These are phyloP conservation scores for Pyrenula massariospora DNA, from an alignment of 495 filamentous ascomycete species.

Conservation along the genomic window DNA sequence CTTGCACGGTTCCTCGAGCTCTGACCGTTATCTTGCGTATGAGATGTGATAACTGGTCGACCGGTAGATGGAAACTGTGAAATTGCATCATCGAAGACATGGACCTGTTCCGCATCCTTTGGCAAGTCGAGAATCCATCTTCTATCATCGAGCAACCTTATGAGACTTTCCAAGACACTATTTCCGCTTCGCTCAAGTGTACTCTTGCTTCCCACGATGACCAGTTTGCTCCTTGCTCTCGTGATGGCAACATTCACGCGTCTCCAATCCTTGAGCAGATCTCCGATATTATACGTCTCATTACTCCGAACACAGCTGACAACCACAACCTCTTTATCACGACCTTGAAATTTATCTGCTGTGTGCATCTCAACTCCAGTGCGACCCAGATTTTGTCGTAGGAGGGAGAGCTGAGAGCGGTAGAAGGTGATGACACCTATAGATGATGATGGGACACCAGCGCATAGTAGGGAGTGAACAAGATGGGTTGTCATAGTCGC, in stretches of 20 bases:
- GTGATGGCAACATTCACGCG: slow-evolving; percentile 94
- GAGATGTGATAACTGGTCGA: not conserved
- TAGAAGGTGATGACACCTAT: slow-evolving; percentile 99
- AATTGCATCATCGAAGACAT: slow-evolving; percentile 44
- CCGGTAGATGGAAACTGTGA: not conserved
- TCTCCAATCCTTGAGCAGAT: slow-evolving; percentile 83
- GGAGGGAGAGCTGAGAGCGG: slow-evolving; percentile 69
- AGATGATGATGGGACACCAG: slow-evolving; percentile 59
- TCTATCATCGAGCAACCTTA: slow-evolving; percentile 60
- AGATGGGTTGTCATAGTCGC: slow-evolving; percentile 63
- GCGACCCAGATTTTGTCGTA: slow-evolving; percentile 42
- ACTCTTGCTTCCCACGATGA: slow-evolving; percentile 69
- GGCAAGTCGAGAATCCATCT: slow-evolving; percentile 69
- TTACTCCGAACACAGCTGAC: slow-evolving; percentile 82
- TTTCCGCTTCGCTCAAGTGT: slow-evolving; percentile 57
- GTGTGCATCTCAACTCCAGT: slow-evolving; percentile 83
- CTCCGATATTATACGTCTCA: slow-evolving; percentile 64
- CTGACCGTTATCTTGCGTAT: too few relatives aligned
- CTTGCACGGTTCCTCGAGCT: not conserved
- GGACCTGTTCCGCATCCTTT: slow-evolving; percentile 46
- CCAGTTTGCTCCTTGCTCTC: slow-evolving; percentile 74
- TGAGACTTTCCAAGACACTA: slow-evolving; percentile 63
- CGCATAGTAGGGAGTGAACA: slow-evolving; percentile 61
- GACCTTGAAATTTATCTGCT: slow-evolving; percentile 88
- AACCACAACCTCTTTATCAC: slow-evolving; percentile 86